Percentiles rank a stretch among this genome's conserved stretches.
Evolutionary conservation across 2,329 filamentous ascomycete species (phyloP).

Genomic region (Penicillium griseofulvum): DNA sequence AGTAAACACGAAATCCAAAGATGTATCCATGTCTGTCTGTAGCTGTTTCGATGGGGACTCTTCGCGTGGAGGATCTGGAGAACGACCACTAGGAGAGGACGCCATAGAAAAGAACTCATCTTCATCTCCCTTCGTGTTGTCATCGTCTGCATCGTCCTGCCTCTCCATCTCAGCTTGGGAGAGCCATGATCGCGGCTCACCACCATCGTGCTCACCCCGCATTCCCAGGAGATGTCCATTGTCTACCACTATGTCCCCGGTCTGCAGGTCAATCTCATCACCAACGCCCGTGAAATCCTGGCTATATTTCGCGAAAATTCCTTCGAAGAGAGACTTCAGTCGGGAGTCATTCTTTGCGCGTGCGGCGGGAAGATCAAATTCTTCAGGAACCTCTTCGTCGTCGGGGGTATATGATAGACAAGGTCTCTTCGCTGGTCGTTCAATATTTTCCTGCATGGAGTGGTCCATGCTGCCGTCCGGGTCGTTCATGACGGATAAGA

Average conservation of each 20-base stretch:
- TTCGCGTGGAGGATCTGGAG: neutral
- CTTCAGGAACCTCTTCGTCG: slow-evolving; percentile 24
- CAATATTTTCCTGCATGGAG: slow-evolving; percentile 17
- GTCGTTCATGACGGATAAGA: neutral
- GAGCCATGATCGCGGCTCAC: slow-evolving; percentile 27
- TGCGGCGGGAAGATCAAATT: slow-evolving; percentile 59
- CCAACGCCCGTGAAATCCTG: slow-evolving; percentile 78
- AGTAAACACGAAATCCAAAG: slow-evolving; percentile 6
- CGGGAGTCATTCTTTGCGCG: slow-evolving; percentile 66
- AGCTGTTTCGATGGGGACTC: neutral
- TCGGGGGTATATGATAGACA: slow-evolving; percentile 45
- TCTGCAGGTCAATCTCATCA: slow-evolving; percentile 84
- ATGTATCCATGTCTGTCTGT: neutral
- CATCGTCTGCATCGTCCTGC: slow-evolving; percentile 10
- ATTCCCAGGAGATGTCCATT: slow-evolving; percentile 78
- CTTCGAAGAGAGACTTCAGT: slow-evolving; percentile 80
- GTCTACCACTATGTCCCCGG: slow-evolving; percentile 79
- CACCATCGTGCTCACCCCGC: slow-evolving; percentile 55
- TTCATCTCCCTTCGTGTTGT: slow-evolving; percentile 3
- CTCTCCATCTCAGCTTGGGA: slow-evolving; percentile 16
- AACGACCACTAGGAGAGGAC: neutral
- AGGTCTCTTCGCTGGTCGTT: slow-evolving; percentile 55
- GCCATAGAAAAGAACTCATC: slow-evolving; percentile 1
- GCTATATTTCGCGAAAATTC: slow-evolving; percentile 85
- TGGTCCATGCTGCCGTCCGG: neutral